A percentile compares a stretch with the other conserved stretches of the same genome.
Conservation (phyloP, 805 yeast genomes). For the Starmera dryadoides region DNA sequence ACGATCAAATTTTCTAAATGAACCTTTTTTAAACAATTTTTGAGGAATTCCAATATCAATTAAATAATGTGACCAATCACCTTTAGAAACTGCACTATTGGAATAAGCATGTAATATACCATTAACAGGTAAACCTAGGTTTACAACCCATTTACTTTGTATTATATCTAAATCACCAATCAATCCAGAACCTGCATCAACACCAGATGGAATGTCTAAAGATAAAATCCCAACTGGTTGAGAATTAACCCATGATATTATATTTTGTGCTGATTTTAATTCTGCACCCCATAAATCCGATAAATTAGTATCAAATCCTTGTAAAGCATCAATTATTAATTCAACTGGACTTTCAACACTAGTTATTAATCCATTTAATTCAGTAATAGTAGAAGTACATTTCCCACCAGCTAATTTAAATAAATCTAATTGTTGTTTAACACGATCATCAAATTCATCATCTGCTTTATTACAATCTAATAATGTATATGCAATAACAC, state of each 20-base stretch:
- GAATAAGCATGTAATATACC: slow-evolving; percentile 56
- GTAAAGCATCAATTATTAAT: slow-evolving; percentile 74
- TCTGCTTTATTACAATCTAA: slow-evolving; percentile 3
- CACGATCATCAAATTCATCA: slow-evolving; percentile 17
- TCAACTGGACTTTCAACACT: slow-evolving; percentile 70
- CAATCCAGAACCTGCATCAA: slow-evolving; percentile 74
- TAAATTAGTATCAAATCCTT: slow-evolving; percentile 70
- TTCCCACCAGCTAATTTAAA: slow-evolving; percentile 68
- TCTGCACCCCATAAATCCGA: slow-evolving; percentile 44
- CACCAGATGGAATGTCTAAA: slow-evolving; percentile 75
- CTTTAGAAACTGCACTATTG: slow-evolving; percentile 39
- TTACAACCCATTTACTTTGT: slow-evolving; percentile 50
- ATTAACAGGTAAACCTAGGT: slow-evolving; percentile 67
- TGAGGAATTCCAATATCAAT: slow-evolving; percentile 69
- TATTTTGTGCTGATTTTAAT: slow-evolving; percentile 27
- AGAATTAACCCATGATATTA: slow-evolving; percentile 64
- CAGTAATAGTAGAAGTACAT: slow-evolving; percentile 31
- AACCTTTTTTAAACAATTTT: slow-evolving; percentile 38
- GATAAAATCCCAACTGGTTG: slow-evolving; percentile 45
- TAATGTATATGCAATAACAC: slow-evolving; percentile 39
- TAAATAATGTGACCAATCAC: slow-evolving; percentile 49
- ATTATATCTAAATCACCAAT: slow-evolving; percentile 28
- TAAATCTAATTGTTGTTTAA: slow-evolving; percentile 43
- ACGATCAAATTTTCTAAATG: slow-evolving; percentile 42
- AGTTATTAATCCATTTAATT: slow-evolving; percentile 28